phyloP scores from a whole-genome alignment of 2,329 filamentous ascomycete species.

The Anisogramma anomala region DNA sequence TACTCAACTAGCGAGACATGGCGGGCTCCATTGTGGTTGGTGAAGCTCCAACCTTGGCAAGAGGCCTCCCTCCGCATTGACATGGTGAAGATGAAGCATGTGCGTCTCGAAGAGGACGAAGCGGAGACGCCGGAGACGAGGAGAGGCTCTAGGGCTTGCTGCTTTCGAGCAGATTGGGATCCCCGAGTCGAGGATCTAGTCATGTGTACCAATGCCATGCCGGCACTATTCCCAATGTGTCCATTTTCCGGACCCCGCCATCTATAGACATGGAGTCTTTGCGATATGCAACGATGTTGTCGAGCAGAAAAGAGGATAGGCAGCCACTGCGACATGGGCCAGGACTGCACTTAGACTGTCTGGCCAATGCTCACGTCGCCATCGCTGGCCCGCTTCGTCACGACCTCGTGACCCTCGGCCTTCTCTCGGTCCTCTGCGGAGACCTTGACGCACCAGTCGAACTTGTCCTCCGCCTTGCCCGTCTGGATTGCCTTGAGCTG shows the following conservation, averaged over 20 bases:
- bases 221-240: neutral
- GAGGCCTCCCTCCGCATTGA: too few species aligned
- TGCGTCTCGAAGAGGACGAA: too few species aligned
- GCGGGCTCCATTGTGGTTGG: too few species aligned
- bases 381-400: conserved; percentile 19
- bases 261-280: conserved; percentile 1
- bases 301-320: neutral
- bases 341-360: conserved; percentile 21
- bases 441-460: conserved; percentile 56
- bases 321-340: neutral
- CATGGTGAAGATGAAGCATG: too few species aligned
- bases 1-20: too few species aligned
- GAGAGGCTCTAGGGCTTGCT: too few species aligned
- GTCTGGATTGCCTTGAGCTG: conserved; percentile 78
- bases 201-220: too few species aligned
- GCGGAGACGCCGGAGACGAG: too few species aligned
- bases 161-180: too few species aligned
- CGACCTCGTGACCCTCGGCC: conserved; percentile 22
- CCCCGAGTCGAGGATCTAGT: too few species aligned
- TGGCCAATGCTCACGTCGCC: conserved; percentile 22
- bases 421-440: conserved; percentile 33
- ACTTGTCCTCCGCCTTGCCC: conserved; percentile 64
- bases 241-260: neutral
- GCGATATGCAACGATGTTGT: neutral
- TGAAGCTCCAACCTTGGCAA: too few species aligned